Base-by-base conservation (phyloP, 257 asterid species). In the Nicotiana obtusifolia region DNA sequence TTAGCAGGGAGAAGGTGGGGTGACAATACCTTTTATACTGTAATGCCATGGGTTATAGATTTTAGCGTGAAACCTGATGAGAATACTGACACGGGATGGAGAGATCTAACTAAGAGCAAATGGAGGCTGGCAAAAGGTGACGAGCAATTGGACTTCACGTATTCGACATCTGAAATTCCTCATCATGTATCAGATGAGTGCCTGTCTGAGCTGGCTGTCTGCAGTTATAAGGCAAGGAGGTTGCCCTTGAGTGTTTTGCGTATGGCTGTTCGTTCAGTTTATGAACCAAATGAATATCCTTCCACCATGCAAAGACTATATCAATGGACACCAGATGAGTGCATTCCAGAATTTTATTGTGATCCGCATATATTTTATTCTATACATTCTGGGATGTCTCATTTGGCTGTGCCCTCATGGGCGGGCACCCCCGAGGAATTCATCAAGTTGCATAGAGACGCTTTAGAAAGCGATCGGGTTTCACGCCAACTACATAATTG, bases 91-190 rank as follows among this genome's bases (percentile, higher is more conserved):
- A 67, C 75, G 81, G 98, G 99, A 14, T 95, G 99, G 99, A 87
- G 99, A 89, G 97, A 94, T 87, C 88, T 95, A 83, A 92, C 90
- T 86, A 94, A 90, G 92, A 95, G 98, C 91, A 95, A 95, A 88
- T 95, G 99, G 99, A 97, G 93, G 86, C 86, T 95, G 91, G 97
- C 98, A 41, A 95, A 94, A 87, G 99, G 99, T 53, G 99, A 95
- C 64, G 99, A 95, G 64, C 99, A 94, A 86, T 88, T 95, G 92
- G 99, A 95, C 88, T 95, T 95, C 87, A 95, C 99, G 78, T 95
- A 94, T 89, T 91, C 93, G 28, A 92, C 98, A 76, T 95, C 99
- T 78, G 99, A 95, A 90, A 86, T 91, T 75, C 97, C 98, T 67
- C 99, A 95, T 88, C 99, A 95, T 35, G 92, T 95, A 57, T 95